Evolutionary conservation across 257 asterid species (phyloP), one percentile per base, ranked within the genome.

Genomic region (Penstemon barbatus): DNA sequence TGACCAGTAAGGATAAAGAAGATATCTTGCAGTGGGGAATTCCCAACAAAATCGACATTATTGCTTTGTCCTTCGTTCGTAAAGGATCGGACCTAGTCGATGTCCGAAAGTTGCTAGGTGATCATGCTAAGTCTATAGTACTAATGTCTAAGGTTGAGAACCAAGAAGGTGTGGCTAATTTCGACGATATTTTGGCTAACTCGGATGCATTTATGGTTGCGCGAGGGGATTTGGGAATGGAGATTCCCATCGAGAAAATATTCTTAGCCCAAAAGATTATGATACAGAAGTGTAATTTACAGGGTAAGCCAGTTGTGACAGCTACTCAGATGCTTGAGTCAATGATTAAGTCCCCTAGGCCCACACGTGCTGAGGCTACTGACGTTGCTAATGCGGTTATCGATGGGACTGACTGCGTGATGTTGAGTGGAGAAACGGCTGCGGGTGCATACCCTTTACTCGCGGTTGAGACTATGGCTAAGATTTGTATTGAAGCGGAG

Each of bases 261-360:
- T 90, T 88, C 78, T 84, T 90, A 18, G 97, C 97, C 2, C 97
- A 90, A 86, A 90, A 90, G 78, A 77, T 90, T 95, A 90, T 88
- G 97, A 90, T 90, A 55, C 85, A 88, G 85, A 90, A 90, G 81
- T 90, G 97, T 71, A 90, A 90, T 67, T 87, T 83, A 53, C 92
- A 75, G 2, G 97, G 97, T 0, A 90, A 90, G 70, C 89, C 97
- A 5, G 97, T 90, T 6, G 97, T 90, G 18, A 90, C 97, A 0
- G 97, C 97, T 51, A 90, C 97, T 0, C 97, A 90, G 77, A 90
- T 90, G 97, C 97, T 90, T 10, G 97, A 90, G 72, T 90, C 97
- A 38, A 90, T 90, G 97, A 88, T 88, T 51, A 90, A 90, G 84
- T 90, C 96, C 15, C 97, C 97, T 11, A 79, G 97, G 66, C 97